phyloP scores from a whole-genome alignment of 257 asterid genomes.

The Solanum lycopersicoides region DNA sequence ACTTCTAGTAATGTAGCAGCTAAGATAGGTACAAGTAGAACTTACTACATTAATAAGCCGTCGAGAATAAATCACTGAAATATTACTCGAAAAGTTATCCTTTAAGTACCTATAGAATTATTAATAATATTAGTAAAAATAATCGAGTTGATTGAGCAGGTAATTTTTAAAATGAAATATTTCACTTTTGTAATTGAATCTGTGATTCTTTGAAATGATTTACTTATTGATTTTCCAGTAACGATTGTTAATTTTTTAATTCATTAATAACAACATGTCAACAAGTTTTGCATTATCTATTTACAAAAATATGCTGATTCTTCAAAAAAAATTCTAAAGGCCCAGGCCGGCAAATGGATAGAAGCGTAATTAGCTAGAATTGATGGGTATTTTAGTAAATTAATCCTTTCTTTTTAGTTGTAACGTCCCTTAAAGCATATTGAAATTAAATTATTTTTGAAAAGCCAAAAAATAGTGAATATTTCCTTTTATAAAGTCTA shows the following conservation, averaged over 20 bases:
- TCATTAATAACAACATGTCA: neutral
- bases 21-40: neutral
- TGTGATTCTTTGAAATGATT: neutral
- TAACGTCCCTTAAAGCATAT: neutral
- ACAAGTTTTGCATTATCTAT: neutral
- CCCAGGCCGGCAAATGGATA: neutral
- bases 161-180: too few species aligned
- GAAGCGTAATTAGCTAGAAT: neutral
- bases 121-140: fast-evolving
- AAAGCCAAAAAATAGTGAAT: neutral
- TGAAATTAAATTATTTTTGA: neutral
- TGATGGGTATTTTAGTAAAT: neutral
- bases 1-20: neutral
- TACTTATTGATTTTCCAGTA: neutral
- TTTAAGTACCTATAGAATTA: neutral
- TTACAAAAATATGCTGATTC: neutral
- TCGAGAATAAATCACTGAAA: neutral
- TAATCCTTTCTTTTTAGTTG: neutral
- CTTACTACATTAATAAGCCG: neutral
- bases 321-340: neutral
- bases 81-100: neutral
- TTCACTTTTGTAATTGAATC: neutral
- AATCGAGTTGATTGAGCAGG: too few species aligned
- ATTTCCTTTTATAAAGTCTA: neutral
- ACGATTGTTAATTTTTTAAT: too few species aligned